Percentiles rank a stretch among this genome's conserved stretches.
Evolutionary conservation across 2,329 filamentous ascomycete species (phyloP).

Genomic region (Cercospora sp.): DNA sequence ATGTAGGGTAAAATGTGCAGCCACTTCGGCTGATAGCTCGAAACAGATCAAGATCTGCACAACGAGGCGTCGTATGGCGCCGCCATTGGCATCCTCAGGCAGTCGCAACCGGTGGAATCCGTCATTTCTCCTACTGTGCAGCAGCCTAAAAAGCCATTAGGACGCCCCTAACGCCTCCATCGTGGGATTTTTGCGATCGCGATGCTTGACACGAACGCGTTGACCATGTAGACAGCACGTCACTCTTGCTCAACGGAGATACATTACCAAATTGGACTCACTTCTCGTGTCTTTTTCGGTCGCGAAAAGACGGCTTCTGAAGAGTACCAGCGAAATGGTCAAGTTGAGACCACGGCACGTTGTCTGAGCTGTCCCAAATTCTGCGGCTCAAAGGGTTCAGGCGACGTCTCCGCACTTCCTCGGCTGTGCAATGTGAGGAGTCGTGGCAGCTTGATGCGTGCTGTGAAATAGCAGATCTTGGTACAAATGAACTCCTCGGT

Average conservation of each 20-base stretch:
- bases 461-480: background rate
- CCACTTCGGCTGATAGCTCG: background rate
- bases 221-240: background rate
- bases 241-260: background rate
- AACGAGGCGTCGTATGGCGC: slow-evolving; percentile 10
- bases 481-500: background rate
- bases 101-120: slow-evolving; percentile 6
- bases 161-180: background rate
- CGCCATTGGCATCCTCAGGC: slow-evolving; percentile 1
- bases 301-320: background rate
- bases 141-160: background rate
- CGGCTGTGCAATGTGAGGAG: background rate
- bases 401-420: background rate
- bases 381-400: background rate
- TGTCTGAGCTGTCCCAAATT: slow-evolving; percentile 4
- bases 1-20: slow-evolving; percentile 2
- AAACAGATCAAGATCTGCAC: slow-evolving; percentile 16
- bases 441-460: background rate
- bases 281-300: background rate
- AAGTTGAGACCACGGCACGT: background rate
- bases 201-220: background rate
- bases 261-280: background rate
- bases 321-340: background rate
- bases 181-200: background rate
- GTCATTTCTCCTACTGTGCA: slow-evolving; percentile 1